Percentiles rank a stretch among this genome's conserved stretches.
Evolutionary conservation across 495 filamentous ascomycete genomes (phyloP).

Genomic region (Xylaria longipes): DNA sequence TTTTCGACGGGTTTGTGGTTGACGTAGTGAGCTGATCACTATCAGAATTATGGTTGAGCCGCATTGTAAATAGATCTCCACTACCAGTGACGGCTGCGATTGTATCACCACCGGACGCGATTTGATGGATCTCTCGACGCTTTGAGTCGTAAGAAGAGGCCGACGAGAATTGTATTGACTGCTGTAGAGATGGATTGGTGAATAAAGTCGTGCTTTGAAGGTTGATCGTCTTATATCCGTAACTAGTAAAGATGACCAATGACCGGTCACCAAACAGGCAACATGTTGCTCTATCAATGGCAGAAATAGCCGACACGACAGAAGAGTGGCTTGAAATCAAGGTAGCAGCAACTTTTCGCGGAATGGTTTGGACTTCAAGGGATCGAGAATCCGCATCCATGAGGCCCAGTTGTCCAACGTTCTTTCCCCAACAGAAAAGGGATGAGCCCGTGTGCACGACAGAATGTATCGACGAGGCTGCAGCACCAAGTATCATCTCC

Average conservation of each 20-base stretch:
- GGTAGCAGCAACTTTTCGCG: constrained; percentile 85
- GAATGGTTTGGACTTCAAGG: constrained; percentile 78
- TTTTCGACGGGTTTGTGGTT: constrained; percentile 89
- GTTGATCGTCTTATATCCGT: constrained; percentile 84
- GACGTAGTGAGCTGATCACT: constrained; percentile 65
- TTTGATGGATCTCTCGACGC: constrained; percentile 70
- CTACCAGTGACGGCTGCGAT: constrained; percentile 83
- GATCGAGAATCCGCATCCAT: constrained; percentile 94
- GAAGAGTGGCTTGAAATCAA: constrained; percentile 70
- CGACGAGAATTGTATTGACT: constrained; percentile 61
- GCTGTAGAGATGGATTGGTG: constrained; percentile 67
- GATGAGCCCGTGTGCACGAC: constrained; percentile 83
- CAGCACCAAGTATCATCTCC: constrained; percentile 79
- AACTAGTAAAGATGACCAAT: constrained; percentile 91
- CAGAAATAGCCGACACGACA: constrained; percentile 75
- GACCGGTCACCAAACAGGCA: constrained; percentile 85
- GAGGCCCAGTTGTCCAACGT: constrained; percentile 91
- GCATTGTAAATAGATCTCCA: constrained; percentile 85
- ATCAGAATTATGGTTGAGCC: constrained; percentile 70
- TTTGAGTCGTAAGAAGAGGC: constrained; percentile 69
- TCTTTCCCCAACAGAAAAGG: constrained; percentile 94
- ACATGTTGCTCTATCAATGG: constrained; percentile 89
- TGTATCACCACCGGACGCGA: constrained; percentile 84
- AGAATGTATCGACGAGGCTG: constrained; percentile 91
- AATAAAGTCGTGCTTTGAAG: constrained; percentile 76